These are phyloP conservation scores for Wallacemonas sp. DNA, from an alignment of 208 protist genomes.

Conservation along the genomic window DNA sequence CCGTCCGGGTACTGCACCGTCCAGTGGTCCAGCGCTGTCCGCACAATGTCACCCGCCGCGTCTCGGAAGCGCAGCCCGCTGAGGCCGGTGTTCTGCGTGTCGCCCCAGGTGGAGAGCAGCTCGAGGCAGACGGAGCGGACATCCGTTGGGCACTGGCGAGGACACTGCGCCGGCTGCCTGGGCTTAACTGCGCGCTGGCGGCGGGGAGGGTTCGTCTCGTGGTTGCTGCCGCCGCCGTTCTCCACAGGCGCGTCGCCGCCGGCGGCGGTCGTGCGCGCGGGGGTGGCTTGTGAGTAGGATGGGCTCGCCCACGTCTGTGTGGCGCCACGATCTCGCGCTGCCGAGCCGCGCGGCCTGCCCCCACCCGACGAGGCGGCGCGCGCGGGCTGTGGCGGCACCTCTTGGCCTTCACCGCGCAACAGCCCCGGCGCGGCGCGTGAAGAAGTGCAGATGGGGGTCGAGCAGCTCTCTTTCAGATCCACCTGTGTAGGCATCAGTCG, in stretches of 20 bases:
- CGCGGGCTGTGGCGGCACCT: not conserved
- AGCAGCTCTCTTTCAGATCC: not conserved
- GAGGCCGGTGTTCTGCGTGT: slow-evolving; percentile 45
- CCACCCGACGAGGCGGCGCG: not conserved
- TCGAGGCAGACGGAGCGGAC: slow-evolving; percentile 49
- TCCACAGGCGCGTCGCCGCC: not conserved
- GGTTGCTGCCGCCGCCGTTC: not conserved
- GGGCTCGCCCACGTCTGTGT: not conserved
- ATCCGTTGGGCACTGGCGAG: slow-evolving; percentile 23
- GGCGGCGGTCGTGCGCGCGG: not conserved
- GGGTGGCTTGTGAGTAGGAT: not conserved
- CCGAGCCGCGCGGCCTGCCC: not conserved
- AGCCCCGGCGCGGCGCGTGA: too few species aligned
- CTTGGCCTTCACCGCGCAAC: not conserved
- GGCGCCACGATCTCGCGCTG: not conserved
- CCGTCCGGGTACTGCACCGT: slow-evolving; percentile 45
- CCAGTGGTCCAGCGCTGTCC: slow-evolving; percentile 18
- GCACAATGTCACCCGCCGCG: slow-evolving; percentile 34
- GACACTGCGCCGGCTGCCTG: not conserved
- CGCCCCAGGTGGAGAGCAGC: slow-evolving; percentile 73
- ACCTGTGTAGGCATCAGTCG: slow-evolving; percentile 2
- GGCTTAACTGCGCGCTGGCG: slow-evolving; percentile 5
- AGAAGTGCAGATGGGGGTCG: too few species aligned
- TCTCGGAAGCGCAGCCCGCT: slow-evolving; percentile 62
- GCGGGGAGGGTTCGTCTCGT: not conserved